Percentiles rank a stretch among this genome's conserved stretches.
Conservation (phyloP, 495 filamentous ascomycete genomes). For the Aspergillus sclerotioniger region DNA sequence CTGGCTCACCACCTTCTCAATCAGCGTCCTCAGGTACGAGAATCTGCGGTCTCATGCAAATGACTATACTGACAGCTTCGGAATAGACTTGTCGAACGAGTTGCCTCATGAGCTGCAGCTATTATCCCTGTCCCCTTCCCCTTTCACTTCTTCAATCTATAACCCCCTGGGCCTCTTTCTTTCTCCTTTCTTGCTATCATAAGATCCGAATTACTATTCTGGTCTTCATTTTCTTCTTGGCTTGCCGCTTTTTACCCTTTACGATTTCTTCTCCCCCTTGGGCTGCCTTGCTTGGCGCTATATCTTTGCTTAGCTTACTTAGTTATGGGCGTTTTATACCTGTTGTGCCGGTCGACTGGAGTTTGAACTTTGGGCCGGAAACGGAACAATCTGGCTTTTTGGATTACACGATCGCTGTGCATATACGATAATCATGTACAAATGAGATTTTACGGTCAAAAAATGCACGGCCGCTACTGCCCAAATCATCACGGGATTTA, state of each 20-base stretch:
- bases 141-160: slow-evolving; percentile 1
- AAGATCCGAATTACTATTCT: background rate
- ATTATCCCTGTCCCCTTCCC: background rate
- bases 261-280: slow-evolving; percentile 4
- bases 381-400: slow-evolving; percentile 2
- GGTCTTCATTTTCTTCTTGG: slow-evolving; percentile 1
- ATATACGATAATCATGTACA: slow-evolving; percentile 18
- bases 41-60: background rate
- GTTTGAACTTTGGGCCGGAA: background rate
- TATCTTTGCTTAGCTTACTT: background rate
- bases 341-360: slow-evolving; percentile 1
- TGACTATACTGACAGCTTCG: slow-evolving; percentile 12
- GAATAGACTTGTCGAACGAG: slow-evolving; percentile 65
- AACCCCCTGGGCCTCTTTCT: background rate
- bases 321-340: slow-evolving; percentile 2
- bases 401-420: slow-evolving; percentile 12
- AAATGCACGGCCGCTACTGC: background rate
- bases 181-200: slow-evolving; percentile 1
- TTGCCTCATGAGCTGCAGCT: slow-evolving; percentile 39
- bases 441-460: slow-evolving; percentile 4
- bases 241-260: background rate
- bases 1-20: slow-evolving; percentile 86
- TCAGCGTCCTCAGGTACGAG: slow-evolving; percentile 77
- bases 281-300: background rate
- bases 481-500: slow-evolving; percentile 10